Conservation (phyloP, 257 asterid genomes). For the Nicotiana otophora region DNA sequence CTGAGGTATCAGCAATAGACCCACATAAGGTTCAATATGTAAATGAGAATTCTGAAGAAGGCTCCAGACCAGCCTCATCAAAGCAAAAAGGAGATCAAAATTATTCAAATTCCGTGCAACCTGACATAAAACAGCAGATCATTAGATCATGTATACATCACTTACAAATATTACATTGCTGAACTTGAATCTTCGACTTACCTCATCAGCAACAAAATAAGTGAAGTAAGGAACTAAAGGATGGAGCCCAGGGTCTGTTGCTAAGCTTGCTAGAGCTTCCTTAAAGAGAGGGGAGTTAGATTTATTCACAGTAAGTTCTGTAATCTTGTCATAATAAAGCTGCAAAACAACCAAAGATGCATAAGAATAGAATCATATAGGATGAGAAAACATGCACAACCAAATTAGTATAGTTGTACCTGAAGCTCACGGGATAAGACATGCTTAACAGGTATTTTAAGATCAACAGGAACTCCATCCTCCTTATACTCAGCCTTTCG, state of each 20-base stretch:
- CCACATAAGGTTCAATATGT: slow-evolving; percentile 93
- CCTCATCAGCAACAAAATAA: slow-evolving; percentile 93
- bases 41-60: slow-evolving; percentile 91
- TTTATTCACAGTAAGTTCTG: slow-evolving; percentile 70
- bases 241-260: slow-evolving; percentile 97
- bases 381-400: slow-evolving; percentile 14
- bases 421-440: slow-evolving; percentile 95
- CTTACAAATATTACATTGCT: slow-evolving; percentile 3
- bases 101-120: slow-evolving; percentile 79
- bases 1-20: slow-evolving; percentile 18
- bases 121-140: slow-evolving; percentile 37
- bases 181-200: slow-evolving; percentile 15
- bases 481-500: slow-evolving; percentile 76
- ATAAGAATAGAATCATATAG: slow-evolving; percentile 13
- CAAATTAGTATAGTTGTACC: slow-evolving; percentile 38
- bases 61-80: slow-evolving; percentile 96
- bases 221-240: slow-evolving; percentile 96
- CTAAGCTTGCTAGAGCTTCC: slow-evolving; percentile 80
- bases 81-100: slow-evolving; percentile 67
- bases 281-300: slow-evolving; percentile 74
- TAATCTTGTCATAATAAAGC: slow-evolving; percentile 96
- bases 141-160: slow-evolving; percentile 3
- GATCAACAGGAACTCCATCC: slow-evolving; percentile 72
- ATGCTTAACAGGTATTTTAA: slow-evolving; percentile 90
- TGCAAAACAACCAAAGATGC: slow-evolving; percentile 33